Evolutionary conservation across 257 asterid genomes (phyloP).

Genomic region (Coffea canephora): DNA sequence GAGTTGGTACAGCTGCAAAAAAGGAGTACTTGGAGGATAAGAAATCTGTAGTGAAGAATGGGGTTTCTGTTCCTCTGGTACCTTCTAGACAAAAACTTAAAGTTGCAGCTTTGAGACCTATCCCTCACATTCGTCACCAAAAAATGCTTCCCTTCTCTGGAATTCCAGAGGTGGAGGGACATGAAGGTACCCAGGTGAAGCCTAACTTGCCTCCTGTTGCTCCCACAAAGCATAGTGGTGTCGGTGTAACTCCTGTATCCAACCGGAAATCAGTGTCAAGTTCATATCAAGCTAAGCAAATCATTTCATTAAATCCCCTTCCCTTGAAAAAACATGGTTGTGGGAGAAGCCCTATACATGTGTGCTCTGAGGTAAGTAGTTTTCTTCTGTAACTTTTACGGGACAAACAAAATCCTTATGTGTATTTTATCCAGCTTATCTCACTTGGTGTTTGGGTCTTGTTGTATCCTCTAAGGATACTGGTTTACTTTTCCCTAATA

Average conservation of each 20-base stretch:
- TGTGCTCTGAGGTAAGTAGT: slow-evolving; percentile 83
- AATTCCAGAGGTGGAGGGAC: slow-evolving; percentile 40
- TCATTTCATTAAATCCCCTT: slow-evolving; percentile 88
- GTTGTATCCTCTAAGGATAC: neutral
- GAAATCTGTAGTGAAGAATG: slow-evolving; percentile 40
- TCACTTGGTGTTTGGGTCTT: neutral
- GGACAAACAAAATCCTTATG: neutral
- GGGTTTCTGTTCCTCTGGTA: slow-evolving; percentile 32
- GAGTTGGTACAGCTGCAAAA: slow-evolving; percentile 27
- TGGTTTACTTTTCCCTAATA: neutral
- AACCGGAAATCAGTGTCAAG: slow-evolving; percentile 63
- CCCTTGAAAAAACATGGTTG: slow-evolving; percentile 96
- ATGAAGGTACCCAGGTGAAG: slow-evolving; percentile 59
- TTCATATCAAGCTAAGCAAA: slow-evolving; percentile 86
- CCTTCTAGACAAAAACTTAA: slow-evolving; percentile 50
- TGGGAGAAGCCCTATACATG: slow-evolving; percentile 84
- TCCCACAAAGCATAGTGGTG: slow-evolving; percentile 51
- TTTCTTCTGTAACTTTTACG: slow-evolving; percentile 3
- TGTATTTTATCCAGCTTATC: neutral
- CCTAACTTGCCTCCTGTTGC: slow-evolving; percentile 54
- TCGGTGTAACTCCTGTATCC: slow-evolving; percentile 49
- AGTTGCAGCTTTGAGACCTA: slow-evolving; percentile 87
- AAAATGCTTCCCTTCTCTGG: slow-evolving; percentile 95
- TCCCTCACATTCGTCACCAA: slow-evolving; percentile 92
- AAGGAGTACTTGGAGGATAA: slow-evolving; percentile 40